A percentile compares a stretch with the other conserved stretches of the same genome.
Conservation (phyloP, 768 basidiomycete genomes). For the Vishniacozyma victoriae region DNA sequence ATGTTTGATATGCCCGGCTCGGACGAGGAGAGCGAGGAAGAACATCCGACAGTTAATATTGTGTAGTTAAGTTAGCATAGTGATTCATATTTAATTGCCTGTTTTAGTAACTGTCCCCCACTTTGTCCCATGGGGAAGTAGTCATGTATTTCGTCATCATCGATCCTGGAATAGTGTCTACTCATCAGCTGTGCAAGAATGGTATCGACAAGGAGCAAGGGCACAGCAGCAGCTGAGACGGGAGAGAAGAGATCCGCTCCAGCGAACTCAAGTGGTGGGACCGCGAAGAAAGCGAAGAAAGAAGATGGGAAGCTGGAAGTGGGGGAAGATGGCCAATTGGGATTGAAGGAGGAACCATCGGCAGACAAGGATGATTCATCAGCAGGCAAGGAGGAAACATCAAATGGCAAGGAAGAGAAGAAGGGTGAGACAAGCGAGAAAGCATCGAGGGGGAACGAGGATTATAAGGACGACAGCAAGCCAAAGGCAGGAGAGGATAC, state of each 20-base stretch:
- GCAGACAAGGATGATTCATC: constrained; percentile 4
- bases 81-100: too few relatives aligned
- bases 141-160: too few relatives aligned
- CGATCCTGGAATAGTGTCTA: too few relatives aligned
- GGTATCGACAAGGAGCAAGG: constrained; percentile 5
- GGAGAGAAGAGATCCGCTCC: background rate
- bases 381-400: constrained; percentile 5
- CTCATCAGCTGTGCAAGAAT: too few relatives aligned
- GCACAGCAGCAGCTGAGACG: background rate
- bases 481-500: background rate
- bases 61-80: too few relatives aligned
- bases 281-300: background rate
- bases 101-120: too few relatives aligned
- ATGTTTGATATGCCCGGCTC: too few relatives aligned
- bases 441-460: background rate
- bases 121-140: too few relatives aligned
- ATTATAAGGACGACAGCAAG: constrained; percentile 4
- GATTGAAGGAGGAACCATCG: background rate
- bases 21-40: too few relatives aligned
- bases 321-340: background rate
- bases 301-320: constrained; percentile 15
- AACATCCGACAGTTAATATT: too few relatives aligned
- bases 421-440: background rate
- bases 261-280: background rate
- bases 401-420: constrained; percentile 2